These are phyloP conservation scores for Phytophthora multivora DNA, from an alignment of 352 stramenopile species.

Conservation along the genomic window DNA sequence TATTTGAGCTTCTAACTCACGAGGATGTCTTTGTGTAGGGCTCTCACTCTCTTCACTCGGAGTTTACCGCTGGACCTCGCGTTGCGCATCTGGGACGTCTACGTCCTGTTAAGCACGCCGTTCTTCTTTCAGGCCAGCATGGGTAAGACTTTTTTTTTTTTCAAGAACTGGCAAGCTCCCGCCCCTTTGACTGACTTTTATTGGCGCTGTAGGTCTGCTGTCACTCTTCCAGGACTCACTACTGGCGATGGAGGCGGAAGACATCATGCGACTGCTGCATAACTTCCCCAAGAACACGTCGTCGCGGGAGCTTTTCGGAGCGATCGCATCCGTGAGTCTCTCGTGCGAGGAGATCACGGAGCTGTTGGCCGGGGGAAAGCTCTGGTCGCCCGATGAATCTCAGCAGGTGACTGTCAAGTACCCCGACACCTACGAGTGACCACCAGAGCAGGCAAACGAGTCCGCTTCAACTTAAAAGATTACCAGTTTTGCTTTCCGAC, in stretches of 20 bases:
- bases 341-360: constrained; percentile 75
- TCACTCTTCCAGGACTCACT: constrained; percentile 73
- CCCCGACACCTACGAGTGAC: constrained; percentile 76
- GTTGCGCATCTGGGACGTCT: constrained; percentile 85
- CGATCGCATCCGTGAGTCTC: constrained; percentile 69
- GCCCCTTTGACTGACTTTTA: not conserved
- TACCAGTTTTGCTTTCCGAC: constrained; percentile 15
- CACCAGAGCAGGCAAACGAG: not conserved
- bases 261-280: constrained; percentile 83
- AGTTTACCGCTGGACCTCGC: constrained; percentile 76
- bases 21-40: constrained; percentile 40
- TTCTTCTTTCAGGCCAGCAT: constrained; percentile 91
- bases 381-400: constrained; percentile 78
- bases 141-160: constrained; percentile 38
- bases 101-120: constrained; percentile 73
- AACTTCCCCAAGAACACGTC: constrained; percentile 68
- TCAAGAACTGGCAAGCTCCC: not conserved
- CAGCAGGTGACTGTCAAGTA: constrained; percentile 70
- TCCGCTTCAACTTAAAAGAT: constrained; percentile 26
- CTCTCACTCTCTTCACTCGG: constrained; percentile 80
- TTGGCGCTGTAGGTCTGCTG: constrained; percentile 54
- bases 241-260: constrained; percentile 72
- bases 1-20: not conserved
- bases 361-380: constrained; percentile 65
- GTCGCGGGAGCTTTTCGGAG: constrained; percentile 63